Evolutionary conservation across 345 rosid genomes (phyloP), one percentile per base, ranked within the genome.

Genomic region (Rhizophora mangle): DNA sequence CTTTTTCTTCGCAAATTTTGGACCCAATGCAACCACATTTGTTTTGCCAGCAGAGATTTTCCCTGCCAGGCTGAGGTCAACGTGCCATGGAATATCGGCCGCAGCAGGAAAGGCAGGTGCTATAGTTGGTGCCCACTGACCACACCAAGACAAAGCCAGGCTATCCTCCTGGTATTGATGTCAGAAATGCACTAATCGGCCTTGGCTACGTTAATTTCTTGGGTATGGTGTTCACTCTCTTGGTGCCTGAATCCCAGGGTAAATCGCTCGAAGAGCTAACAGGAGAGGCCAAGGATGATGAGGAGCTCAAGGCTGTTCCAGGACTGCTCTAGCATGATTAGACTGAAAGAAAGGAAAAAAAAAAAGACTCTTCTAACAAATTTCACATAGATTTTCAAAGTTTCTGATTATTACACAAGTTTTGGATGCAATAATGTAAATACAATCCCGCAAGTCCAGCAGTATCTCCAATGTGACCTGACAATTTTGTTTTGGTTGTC

Each of bases 41-140:
- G 66, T 75, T 24, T 67, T 75, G n/a, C 78, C 78, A n/a, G 78
- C 78, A 11, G 78, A 75, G 62, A 75, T 75, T 6, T 75, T 70
- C 63, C 74, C 79, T 3, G 79, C 74, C 4, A 70, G 79, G 51
- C 34, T 75, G 16, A 60, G 79, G 22, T 60, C 79, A 55, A 75
- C 79, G 1, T 75, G 79, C 66, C 79, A 75, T 34, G 79, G 79
- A 6, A 75, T 75, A 75, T 75, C 79, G 6, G 79, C 79, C 3
- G 79, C 79, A 31, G 62, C 79, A 15, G 79, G 79, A 46, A 75
- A 75, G 20, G 67, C 70, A 36, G 79, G 79, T 9, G 79, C 74
- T 5, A 75, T 75, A 31, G 66, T 75, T 0, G 79, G 79, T 9
- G 74, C 79, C 0, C 20, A 62, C n/a, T 52, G 67, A 75, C 62